Evolutionary conservation across 352 stramenopile species (phyloP).

Genomic region (Globisporangium parvum): DNA sequence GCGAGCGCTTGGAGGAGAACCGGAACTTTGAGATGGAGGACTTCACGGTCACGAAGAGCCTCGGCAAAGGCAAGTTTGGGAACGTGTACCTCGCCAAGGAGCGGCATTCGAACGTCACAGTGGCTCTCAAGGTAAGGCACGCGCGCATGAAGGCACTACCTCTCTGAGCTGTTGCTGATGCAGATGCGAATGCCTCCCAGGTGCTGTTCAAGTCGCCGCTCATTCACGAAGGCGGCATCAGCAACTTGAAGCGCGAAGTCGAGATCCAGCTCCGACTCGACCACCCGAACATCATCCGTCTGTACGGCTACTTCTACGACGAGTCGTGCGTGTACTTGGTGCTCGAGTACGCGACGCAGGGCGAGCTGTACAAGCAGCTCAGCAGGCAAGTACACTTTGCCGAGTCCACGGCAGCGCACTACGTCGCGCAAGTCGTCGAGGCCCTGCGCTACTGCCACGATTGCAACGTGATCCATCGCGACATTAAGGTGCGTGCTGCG

Average conservation of each 20-base stretch:
- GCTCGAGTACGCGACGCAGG: slow-evolving; percentile 75
- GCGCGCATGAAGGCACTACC: background rate
- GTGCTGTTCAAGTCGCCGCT: slow-evolving; percentile 65
- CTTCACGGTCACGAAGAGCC: slow-evolving; percentile 69
- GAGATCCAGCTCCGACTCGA: slow-evolving; percentile 78
- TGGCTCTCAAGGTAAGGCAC: slow-evolving; percentile 87
- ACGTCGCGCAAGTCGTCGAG: slow-evolving; percentile 73
- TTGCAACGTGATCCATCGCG: slow-evolving; percentile 78
- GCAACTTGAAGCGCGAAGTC: slow-evolving; percentile 75
- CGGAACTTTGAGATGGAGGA: slow-evolving; percentile 73
- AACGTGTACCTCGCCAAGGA: slow-evolving; percentile 82
- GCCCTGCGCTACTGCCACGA: slow-evolving; percentile 75
- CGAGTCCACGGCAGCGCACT: slow-evolving; percentile 48
- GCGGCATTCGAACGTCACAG: slow-evolving; percentile 50
- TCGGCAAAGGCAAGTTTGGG: slow-evolving; percentile 83
- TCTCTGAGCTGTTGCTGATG: background rate
- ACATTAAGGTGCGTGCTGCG: slow-evolving; percentile 66
- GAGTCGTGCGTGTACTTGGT: slow-evolving; percentile 78
- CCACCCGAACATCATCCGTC: slow-evolving; percentile 66
- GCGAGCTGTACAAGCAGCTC: slow-evolving; percentile 79
- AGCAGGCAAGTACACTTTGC: slow-evolving; percentile 46
- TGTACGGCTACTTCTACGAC: slow-evolving; percentile 86
- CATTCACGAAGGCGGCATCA: slow-evolving; percentile 40
- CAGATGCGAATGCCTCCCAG: slow-evolving; percentile 13
- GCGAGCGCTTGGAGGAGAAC: slow-evolving; percentile 40